Evolutionary conservation across 139 green algal species (phyloP), one percentile per base, ranked within the genome.

Genomic region (Axilococcus clingmanii): DNA sequence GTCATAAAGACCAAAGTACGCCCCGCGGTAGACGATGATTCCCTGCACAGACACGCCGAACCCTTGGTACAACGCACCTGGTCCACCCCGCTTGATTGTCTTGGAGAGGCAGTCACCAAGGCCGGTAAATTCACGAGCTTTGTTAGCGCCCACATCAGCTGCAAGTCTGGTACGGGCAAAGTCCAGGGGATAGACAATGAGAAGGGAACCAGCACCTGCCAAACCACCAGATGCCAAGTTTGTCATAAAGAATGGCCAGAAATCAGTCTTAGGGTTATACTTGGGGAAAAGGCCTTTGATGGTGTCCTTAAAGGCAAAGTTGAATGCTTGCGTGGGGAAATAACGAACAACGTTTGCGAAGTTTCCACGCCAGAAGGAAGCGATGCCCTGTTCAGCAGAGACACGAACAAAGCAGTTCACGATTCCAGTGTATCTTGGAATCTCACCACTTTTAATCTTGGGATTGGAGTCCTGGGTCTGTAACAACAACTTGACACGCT

Each of bases 241-340:
- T 52, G 79, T 75, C 37, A 73, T 78, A 62, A 98, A 98, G 81
- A 94, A 98, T 62, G 66, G 79, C 83, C 80, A 94, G 82, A 94
- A 94, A 69, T 89, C 86, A 36, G 85, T 84, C 54, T 81, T 81
- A 55, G 85, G 76, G 70, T 84, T 93, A 75, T 94, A 95, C 52
- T 73, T 81, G 56, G 82, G 83, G 71, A 99, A 97, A 57, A 97
- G 58, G 55, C 61, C 76, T 85, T 99, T 99, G 83, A 96, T 96
- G 52, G 92, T 95, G 76, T 98, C 89, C 87, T 98, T 99, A 84
- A 99, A 98, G 24, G 92, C 92, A 69, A 99, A 98, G 88, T 99
- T 99, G 65, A 98, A 92, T 19, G 93, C 91, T 71, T 91, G 76
- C 23, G 80, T 89, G 38, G 73, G 89, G 86, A 94, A 93, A 79